A percentile compares a stretch with the other conserved stretches of the same genome.
phyloP scores from a whole-genome alignment of 805 yeast genomes.

The Lachancea thermotolerans region DNA sequence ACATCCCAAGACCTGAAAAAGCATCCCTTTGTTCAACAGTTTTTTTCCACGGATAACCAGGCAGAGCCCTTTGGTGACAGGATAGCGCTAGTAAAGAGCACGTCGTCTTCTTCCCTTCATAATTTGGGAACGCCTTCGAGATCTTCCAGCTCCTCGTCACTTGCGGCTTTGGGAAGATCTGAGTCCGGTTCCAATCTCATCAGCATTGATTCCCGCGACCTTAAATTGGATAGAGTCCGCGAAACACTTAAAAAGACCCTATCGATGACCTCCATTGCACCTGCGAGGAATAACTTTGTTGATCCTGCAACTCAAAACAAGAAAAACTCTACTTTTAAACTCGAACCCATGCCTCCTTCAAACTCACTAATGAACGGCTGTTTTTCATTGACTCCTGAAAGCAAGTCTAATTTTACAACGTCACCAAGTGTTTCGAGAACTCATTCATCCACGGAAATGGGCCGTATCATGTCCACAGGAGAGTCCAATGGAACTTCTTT shows the following conservation, averaged over 20 bases:
- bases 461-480: not conserved
- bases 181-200: not conserved
- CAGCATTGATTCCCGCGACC: conserved; percentile 11
- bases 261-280: conserved; percentile 12
- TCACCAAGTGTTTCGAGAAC: conserved; percentile 25
- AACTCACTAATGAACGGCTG: conserved; percentile 30
- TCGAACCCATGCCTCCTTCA: conserved; percentile 28
- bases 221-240: conserved; percentile 14
- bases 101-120: conserved; percentile 20
- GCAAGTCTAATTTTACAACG: conserved; percentile 24
- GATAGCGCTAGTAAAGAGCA: conserved; percentile 12
- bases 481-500: not conserved
- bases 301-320: not conserved
- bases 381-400: conserved; percentile 27
- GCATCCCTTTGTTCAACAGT: conserved; percentile 38
- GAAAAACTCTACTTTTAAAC: conserved; percentile 25
- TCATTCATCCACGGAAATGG: conserved; percentile 10
- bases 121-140: conserved; percentile 20
- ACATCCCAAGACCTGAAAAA: conserved; percentile 38
- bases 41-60: conserved; percentile 9
- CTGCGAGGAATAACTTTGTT: not conserved
- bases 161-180: not conserved
- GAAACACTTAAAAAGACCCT: conserved; percentile 24
- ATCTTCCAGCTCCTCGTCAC: conserved; percentile 7
- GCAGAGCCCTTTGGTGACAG: not conserved